Base-by-base conservation (phyloP, 331 rosid species). In the Quercus lobata region DNA sequence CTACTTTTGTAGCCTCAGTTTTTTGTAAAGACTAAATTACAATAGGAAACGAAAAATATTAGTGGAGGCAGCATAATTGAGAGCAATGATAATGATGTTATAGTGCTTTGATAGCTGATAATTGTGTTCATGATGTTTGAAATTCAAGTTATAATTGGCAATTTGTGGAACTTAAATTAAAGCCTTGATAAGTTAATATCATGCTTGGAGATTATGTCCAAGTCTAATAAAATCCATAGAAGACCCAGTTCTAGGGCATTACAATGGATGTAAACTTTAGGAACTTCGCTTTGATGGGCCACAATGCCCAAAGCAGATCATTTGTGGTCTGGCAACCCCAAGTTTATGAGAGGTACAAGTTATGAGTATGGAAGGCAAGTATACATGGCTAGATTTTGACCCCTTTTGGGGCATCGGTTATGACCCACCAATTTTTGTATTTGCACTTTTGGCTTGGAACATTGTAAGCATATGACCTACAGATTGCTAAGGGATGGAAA, bases 1-100 rank as follows among this genome's bases (percentile, higher is more conserved):
- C 66, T 61, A 12, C 5, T 12, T 49, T 49, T 49, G 17, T 49
- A 49, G 16, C 15, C 54, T 49, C 54, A 49, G 17, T 10, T 49
- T 49, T 49, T 49, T 49, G 32, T 24, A 74, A 73, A 53, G 34
- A 41, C 61, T 5, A 7, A 56, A 35, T 15, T 37, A 37, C 29
- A 53, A 19, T 56, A 34, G 57, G 63, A 44, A 68, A 52, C 46
- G 57, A 35, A 46, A 53, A 78, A 14, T 19, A 41, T 18, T 21
- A 46, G 83, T 58, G 76, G 72, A 69, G 58, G 61, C 60, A 66
- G 60, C 49, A 52, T 69, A 21, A 1, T 25, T 61, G 11, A 58
- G 44, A 72, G 57, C 54, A 73, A 76, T 68, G 52, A 63, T 49
- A 44, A 29, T 80, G 72, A 80, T 72, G 79, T 76, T 68, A 22